These are phyloP conservation scores for Colletotrichum filicis DNA, from an alignment of 2,329 filamentous ascomycete species.

Conservation along the genomic window DNA sequence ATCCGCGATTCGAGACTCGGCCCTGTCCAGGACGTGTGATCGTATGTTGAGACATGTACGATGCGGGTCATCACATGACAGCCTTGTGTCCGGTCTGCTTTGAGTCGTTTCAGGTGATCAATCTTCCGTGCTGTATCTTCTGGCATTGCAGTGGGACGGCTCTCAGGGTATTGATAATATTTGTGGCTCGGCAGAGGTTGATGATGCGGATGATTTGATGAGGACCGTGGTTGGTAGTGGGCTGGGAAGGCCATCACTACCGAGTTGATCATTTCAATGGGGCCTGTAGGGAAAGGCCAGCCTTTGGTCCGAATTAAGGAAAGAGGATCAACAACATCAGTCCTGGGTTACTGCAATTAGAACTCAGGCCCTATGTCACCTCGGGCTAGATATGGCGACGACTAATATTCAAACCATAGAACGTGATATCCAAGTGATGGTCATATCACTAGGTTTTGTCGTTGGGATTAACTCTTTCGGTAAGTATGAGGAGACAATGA, in stretches of 20 bases:
- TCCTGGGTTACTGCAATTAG: background rate
- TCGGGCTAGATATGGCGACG: background rate
- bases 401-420: no score
- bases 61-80: background rate
- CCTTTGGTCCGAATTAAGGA: background rate
- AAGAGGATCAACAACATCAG: background rate
- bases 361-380: background rate
- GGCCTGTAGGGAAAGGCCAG: background rate
- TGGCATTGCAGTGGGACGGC: background rate
- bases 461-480: rapidly evolving
- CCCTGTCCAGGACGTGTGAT: background rate
- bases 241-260: background rate
- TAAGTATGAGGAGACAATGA: no score
- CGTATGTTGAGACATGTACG: background rate
- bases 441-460: no score
- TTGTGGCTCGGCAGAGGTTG: background rate
- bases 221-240: background rate
- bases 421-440: no score
- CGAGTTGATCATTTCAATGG: background rate
- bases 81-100: background rate
- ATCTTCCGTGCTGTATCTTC: background rate
- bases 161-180: background rate
- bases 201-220: background rate
- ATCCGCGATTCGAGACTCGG: background rate
- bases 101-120: background rate